Percentiles rank a stretch among this genome's conserved stretches.
Conservation (phyloP, 805 yeast genomes). For the Nakazawaea populi region DNA sequence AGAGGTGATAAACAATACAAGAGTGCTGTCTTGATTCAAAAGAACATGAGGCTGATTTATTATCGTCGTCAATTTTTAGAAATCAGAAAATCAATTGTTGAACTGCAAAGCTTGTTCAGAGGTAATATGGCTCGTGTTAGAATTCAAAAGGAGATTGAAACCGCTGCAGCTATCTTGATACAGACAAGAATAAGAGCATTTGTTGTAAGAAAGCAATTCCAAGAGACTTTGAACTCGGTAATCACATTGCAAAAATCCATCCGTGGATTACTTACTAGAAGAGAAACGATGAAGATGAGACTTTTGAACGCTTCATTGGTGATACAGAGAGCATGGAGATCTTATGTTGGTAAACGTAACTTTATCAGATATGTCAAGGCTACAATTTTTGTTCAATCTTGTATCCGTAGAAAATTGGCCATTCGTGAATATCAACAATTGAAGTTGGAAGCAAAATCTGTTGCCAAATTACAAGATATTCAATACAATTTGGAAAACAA, state of each 20-base stretch:
- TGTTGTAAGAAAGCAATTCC: slow-evolving; percentile 36
- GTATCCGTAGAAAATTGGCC: slow-evolving; percentile 74
- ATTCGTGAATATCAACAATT: slow-evolving; percentile 52
- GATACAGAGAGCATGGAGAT: slow-evolving; percentile 73
- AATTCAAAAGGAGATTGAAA: slow-evolving; percentile 49
- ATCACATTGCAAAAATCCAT: slow-evolving; percentile 39
- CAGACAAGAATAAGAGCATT: slow-evolving; percentile 64
- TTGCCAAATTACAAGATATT: slow-evolving; percentile 82
- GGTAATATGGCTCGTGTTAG: slow-evolving; percentile 56
- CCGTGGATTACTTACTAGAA: slow-evolving; percentile 51
- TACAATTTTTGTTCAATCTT: slow-evolving; percentile 69
- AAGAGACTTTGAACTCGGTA: slow-evolving; percentile 30
- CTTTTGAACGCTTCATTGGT: slow-evolving; percentile 58
- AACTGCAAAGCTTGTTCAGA: slow-evolving; percentile 55
- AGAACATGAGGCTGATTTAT: slow-evolving; percentile 61
- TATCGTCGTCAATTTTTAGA: slow-evolving; percentile 58
- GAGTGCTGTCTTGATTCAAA: slow-evolving; percentile 83
- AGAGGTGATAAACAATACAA: slow-evolving; percentile 72
- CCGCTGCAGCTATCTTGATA: slow-evolving; percentile 57
- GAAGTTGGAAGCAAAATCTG: slow-evolving; percentile 88
- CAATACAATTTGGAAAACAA: slow-evolving; percentile 93
- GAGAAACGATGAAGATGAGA: slow-evolving; percentile 40
- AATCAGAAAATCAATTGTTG: slow-evolving; percentile 45
- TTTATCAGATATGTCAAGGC: slow-evolving; percentile 44
- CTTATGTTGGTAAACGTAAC: slow-evolving; percentile 52